Evolutionary conservation across 169 alveolate species (phyloP), one percentile per base, ranked within the genome.

Genomic region (Ichthyophthirius multifiliis): DNA sequence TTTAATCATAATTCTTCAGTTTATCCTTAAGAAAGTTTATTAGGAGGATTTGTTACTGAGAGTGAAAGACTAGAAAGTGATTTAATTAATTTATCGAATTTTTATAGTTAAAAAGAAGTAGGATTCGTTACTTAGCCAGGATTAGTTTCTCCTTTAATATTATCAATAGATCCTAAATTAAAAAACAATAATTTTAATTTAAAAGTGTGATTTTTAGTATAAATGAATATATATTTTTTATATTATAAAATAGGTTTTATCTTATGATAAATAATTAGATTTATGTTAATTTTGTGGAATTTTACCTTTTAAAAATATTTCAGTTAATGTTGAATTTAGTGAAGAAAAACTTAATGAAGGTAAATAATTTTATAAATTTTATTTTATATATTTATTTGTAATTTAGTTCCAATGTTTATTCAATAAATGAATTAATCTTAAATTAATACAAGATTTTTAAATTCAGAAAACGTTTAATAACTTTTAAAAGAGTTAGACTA

Each of bases 21-120:
- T 39, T 55, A 55, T 27, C 71, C 71, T 39, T 27, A 55, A 55
- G 71, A 55, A 55, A 55, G 71, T 55, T 39, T 55, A 27, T 34
- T 55, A 13, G 71, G 71, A 27, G 71, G 43, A 27, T 55, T 55
- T 55, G 71, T 55, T 55, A 55, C 31, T 27, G 71, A 55, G 31
- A 27, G 43, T 55, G 71, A 18, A 4, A 55, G 31, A 16, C 31
- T 55, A 27, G 71, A 55, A 55, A 55, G 31, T 7, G 71, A 55
- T 55, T 55, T 55, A 23, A 55, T 55, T 55, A 34, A 55, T 10
- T 39, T 55, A 18, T 27, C 71, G 23, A 55, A 55, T 27, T 55
- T 55, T 39, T 55, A 55, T 27, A 55, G 71, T 27, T 55, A 55
- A 27, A 55, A 55, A 15, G 71, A 55, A 27, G 71, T 55, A 27